These are phyloP conservation scores for Tubosaeta brunneosetosa DNA, from an alignment of 768 basidiomycete species.

Conservation along the genomic window DNA sequence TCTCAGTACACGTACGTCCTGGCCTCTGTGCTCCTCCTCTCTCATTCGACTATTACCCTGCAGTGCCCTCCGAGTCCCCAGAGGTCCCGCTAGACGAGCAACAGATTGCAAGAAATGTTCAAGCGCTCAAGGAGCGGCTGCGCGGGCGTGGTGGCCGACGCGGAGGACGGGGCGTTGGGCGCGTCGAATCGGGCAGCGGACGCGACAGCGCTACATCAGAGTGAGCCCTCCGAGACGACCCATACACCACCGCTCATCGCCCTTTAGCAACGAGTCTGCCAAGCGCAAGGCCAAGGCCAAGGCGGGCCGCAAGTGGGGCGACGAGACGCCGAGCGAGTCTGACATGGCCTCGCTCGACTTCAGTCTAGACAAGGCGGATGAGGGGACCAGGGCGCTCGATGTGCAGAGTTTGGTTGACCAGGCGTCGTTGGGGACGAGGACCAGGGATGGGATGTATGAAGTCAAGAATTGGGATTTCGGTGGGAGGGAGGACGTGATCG, in stretches of 20 bases:
- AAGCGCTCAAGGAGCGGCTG: slow-evolving; percentile 80
- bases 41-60: neutral
- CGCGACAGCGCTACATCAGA: slow-evolving; percentile 67
- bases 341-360: slow-evolving; percentile 96
- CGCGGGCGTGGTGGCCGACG: slow-evolving; percentile 69
- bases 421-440: slow-evolving; percentile 72
- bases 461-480: slow-evolving; percentile 83
- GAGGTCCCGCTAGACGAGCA: slow-evolving; percentile 71
- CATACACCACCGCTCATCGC: neutral
- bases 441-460: slow-evolving; percentile 67
- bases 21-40: neutral
- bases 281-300: slow-evolving; percentile 67
- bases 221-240: slow-evolving; percentile 39
- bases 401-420: slow-evolving; percentile 62
- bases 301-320: slow-evolving; percentile 87
- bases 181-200: slow-evolving; percentile 50
- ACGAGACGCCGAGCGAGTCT: slow-evolving; percentile 69
- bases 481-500: slow-evolving; percentile 48
- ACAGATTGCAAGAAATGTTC: slow-evolving; percentile 88
- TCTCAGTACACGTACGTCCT: slow-evolving; percentile 47
- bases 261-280: slow-evolving; percentile 56
- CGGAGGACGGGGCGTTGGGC: slow-evolving; percentile 36
- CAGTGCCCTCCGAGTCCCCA: slow-evolving; percentile 46
- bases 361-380: slow-evolving; percentile 49
- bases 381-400: slow-evolving; percentile 40